phyloP scores from a whole-genome alignment of 2,329 filamentous ascomycete species.

The Cladosporium oxysporum region DNA sequence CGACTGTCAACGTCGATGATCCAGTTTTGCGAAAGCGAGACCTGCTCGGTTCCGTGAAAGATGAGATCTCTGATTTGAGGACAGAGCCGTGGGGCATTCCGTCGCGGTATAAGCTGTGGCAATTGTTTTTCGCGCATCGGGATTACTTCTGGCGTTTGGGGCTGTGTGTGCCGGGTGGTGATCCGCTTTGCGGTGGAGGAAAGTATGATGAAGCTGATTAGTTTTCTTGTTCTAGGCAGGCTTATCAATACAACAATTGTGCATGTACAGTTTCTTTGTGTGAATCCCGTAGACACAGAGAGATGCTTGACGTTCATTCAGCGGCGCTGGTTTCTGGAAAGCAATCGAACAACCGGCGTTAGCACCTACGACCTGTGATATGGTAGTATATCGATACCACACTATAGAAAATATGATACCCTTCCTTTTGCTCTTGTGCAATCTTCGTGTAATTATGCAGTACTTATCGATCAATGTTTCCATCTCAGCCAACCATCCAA shows the following conservation, averaged over 20 bases:
- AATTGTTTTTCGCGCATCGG: conserved; percentile 87
- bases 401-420: not conserved
- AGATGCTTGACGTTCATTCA: no score
- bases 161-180: conserved; percentile 69
- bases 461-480: not conserved
- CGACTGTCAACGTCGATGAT: conserved; percentile 26
- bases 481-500: not conserved
- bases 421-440: not conserved
- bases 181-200: conserved; percentile 33
- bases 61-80: conserved; percentile 37
- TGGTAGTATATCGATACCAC: not conserved
- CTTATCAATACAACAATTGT: no score
- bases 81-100: conserved; percentile 42
- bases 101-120: conserved; percentile 77
- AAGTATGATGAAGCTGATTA: conserved; percentile 22
- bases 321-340: no score
- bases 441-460: not conserved
- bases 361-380: not conserved
- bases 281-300: no score
- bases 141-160: conserved; percentile 97
- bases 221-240: not conserved
- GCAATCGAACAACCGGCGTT: not conserved
- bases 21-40: conserved; percentile 15
- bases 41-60: conserved; percentile 29
- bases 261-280: no score